Percentiles rank a stretch among this genome's conserved stretches.
Conservation (phyloP, 805 yeast species). For the Yarrowia sp. region DNA sequence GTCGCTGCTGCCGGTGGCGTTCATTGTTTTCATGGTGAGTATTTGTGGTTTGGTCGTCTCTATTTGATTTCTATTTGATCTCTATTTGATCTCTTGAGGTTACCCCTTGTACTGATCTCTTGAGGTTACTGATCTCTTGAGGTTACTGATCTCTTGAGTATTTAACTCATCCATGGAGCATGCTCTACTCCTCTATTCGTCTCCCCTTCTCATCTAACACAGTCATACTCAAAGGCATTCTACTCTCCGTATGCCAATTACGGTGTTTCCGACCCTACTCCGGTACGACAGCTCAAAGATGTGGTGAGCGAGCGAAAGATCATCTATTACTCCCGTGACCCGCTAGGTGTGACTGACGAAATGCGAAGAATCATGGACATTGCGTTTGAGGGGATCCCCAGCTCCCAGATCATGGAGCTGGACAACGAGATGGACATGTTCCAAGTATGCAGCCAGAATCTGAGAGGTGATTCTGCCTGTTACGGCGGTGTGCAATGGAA, state of each 20-base stretch:
- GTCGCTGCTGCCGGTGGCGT: constrained; percentile 48
- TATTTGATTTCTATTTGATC: no score
- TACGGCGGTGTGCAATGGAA: constrained; percentile 52
- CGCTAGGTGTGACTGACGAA: constrained; percentile 45
- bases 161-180: no score
- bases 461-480: constrained; percentile 49
- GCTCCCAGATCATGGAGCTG: constrained; percentile 44
- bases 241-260: constrained; percentile 48
- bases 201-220: neutral
- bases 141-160: no score
- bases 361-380: constrained; percentile 46
- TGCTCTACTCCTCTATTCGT: no score
- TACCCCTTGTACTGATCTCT: no score
- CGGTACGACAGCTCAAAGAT: constrained; percentile 44
- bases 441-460: constrained; percentile 47
- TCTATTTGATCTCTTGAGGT: no score
- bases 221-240: constrained; percentile 49
- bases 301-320: constrained; percentile 46
- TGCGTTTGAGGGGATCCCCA: constrained; percentile 49
- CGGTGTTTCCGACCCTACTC: constrained; percentile 48
- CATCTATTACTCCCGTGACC: constrained; percentile 45
- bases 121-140: no score
- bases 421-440: constrained; percentile 45
- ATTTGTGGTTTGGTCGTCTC: no score
- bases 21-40: constrained; percentile 49